Percentiles rank a stretch among this genome's conserved stretches.
phyloP scores from a whole-genome alignment of 78 protist genomes.

The Dictyostelium intermedium region DNA sequence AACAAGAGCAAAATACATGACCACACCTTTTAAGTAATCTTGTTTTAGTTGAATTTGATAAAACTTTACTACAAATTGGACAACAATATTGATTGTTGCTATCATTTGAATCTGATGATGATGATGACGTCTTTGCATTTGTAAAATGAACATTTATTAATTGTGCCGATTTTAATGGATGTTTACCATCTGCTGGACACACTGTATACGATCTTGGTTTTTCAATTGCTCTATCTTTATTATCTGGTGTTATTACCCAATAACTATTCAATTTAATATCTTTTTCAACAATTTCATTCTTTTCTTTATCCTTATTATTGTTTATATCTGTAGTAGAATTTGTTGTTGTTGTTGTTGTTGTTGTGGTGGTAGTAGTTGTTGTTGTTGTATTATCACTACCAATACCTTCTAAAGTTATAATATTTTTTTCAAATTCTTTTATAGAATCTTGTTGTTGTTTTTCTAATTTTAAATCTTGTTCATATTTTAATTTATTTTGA shows the following conservation, averaged over 20 bases:
- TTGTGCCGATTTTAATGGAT: constrained; percentile 19
- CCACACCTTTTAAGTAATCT: constrained; percentile 60
- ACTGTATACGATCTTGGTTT: constrained; percentile 35
- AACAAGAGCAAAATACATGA: constrained; percentile 45
- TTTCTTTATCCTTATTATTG: background rate
- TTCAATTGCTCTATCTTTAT: constrained; percentile 1
- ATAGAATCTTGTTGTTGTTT: constrained; percentile 8
- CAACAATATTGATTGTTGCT: constrained; percentile 10
- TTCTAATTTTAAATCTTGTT: background rate
- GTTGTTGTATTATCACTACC: background rate
- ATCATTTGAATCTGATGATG: background rate
- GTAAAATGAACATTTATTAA: constrained; percentile 45
- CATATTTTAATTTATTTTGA: background rate
- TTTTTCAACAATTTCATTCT: background rate
- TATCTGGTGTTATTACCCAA: constrained; percentile 19
- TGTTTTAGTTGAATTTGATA: constrained; percentile 3
- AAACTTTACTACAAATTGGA: constrained; percentile 45
- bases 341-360: background rate
- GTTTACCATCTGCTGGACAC: constrained; percentile 32
- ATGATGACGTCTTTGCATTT: background rate
- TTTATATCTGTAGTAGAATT: background rate
- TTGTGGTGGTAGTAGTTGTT: too few relatives aligned
- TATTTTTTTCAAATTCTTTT: constrained; percentile 41
- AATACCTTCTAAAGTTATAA: background rate
- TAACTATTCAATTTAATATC: constrained; percentile 10